Percentiles rank a stretch among this genome's conserved stretches.
Evolutionary conservation across 257 asterid genomes (phyloP).

Genomic region (Nicotiana otophora): DNA sequence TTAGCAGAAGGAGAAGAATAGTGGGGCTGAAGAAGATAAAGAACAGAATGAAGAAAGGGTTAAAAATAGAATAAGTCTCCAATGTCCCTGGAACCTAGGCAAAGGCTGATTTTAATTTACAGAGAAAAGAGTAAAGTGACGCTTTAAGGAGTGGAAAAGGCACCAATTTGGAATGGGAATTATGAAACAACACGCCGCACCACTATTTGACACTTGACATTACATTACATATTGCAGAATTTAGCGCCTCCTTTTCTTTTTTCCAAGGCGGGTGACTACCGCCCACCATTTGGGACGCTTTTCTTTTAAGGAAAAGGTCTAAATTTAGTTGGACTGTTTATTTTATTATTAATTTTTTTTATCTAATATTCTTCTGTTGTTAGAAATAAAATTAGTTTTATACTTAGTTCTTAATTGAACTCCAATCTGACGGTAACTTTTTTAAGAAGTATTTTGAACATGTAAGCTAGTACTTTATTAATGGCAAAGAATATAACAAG

Average conservation of each 20-base stretch:
- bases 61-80: conserved; percentile 28
- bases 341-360: no score
- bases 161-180: neutral
- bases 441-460: no score
- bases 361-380: no score
- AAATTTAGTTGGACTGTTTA: no score
- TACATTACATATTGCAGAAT: neutral
- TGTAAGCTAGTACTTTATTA: no score
- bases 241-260: neutral
- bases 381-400: no score
- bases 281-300: neutral
- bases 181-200: neutral
- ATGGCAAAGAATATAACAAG: no score
- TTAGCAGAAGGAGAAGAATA: neutral
- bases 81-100: conserved; percentile 32
- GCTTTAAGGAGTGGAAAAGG: neutral
- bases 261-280: neutral
- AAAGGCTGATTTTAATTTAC: neutral
- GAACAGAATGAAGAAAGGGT: neutral
- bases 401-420: no score
- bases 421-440: no score
- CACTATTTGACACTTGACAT: neutral
- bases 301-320: no score
- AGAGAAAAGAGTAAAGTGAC: neutral
- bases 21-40: neutral